Base-by-base conservation (phyloP, 257 asterid species). In the Verbascum thapsus region DNA sequence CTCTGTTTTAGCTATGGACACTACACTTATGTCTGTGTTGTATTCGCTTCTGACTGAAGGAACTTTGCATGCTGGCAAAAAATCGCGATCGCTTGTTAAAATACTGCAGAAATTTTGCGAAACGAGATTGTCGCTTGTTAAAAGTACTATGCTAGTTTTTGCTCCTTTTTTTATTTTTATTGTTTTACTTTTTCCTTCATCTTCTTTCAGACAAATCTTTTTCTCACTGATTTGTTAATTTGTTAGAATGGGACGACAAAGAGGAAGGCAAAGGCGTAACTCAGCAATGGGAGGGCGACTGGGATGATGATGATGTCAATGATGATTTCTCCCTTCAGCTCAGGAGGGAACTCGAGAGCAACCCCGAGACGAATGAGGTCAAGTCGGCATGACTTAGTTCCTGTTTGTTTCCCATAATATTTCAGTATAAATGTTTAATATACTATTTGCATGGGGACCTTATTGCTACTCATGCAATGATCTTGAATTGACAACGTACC, bases 221-320 rank as follows among this genome's bases (percentile, higher is more conserved):
- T 63, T 9, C 23, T 53, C 35, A 37, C 15, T 6, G 19, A 15
- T 8, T 7, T 39, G 8, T 56, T 45, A 56, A 39, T 61, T 60
- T 67, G 39, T 67, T 67, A 86, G 96, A 80, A 66, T 80, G 86
- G 86, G 85, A 87, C 41, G 90, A 61, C 59, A 76, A 80, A 51
- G 83, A 83, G 47, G 87, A 81, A 66, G 90, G 79, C 10, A 82
- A 80, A 72, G 87, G 80, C 66, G 71, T 87, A 53, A 81, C 84
- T 18, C 96, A 82, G 68, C 94, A 87, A 60, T 87, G 95, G 95
- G 95, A 87, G 57, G 96, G 85, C 62, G 96, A 85, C 62, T 87
- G 94, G 94, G 96, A 87, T 65, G 94, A 87, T 38, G 96, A 87
- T 26, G 96, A 85, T 57, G 96, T 87, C 64, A 87, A 64, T 13